These are phyloP conservation scores for Xerocomellus amylosporus DNA, from an alignment of 768 basidiomycete species.

Conservation along the genomic window DNA sequence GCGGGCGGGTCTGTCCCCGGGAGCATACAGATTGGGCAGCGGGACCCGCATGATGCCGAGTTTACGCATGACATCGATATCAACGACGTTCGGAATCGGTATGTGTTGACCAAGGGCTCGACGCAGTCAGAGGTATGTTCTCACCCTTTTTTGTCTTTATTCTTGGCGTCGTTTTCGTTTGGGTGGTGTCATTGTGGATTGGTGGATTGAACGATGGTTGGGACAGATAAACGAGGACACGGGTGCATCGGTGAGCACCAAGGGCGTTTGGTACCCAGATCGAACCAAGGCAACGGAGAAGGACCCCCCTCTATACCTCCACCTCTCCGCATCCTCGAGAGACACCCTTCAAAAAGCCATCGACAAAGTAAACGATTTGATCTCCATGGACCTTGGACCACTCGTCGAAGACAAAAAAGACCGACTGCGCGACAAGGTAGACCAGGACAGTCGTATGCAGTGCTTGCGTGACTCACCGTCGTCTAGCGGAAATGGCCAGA, in stretches of 20 bases:
- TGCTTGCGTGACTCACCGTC: conserved; percentile 7
- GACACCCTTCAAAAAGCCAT: conserved; percentile 66
- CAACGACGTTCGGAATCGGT: conserved; percentile 93
- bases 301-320: conserved; percentile 92
- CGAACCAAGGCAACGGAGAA: conserved; percentile 85
- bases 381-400: conserved; percentile 72
- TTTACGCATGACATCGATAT: conserved; percentile 94
- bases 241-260: conserved; percentile 88
- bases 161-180: background rate
- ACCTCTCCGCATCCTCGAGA: conserved; percentile 75
- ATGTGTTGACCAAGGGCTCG: conserved; percentile 88
- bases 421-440: conserved; percentile 62
- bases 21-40: conserved; percentile 43
- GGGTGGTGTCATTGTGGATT: background rate
- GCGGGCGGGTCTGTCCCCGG: conserved; percentile 39
- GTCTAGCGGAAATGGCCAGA: conserved; percentile 94
- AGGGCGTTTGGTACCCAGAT: conserved; percentile 97
- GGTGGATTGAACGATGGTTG: conserved; percentile 2
- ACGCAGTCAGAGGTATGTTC: conserved; percentile 83
- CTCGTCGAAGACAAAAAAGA: conserved; percentile 79
- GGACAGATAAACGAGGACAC: conserved; percentile 86
- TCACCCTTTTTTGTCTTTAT: background rate
- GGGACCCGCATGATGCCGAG: conserved; percentile 73
- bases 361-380: conserved; percentile 70
- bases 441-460: background rate